Base-by-base conservation (phyloP, 108 stramenopile genomes). In the Stephanodiscus minutulus region DNA sequence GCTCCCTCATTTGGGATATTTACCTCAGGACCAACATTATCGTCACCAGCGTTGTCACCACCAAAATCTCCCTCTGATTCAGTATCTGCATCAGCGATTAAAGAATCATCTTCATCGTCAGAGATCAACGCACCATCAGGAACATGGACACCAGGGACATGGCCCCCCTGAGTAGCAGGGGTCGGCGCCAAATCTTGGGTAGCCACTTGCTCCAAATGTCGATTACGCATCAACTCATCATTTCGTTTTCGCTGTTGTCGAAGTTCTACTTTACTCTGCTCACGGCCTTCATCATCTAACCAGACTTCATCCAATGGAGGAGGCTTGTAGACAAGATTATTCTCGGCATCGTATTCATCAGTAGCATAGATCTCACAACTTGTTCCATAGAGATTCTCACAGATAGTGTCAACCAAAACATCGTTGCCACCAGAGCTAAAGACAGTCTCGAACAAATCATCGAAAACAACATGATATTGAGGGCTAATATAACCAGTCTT, bases 401-500 rank as follows among this genome's bases (percentile, higher is more conserved):
- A 39, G 48, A 63, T 33, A 72, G 53, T n/a, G 5, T 41, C 39
- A 15, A 55, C 54, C 6, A 39, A 15, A n/a, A 13, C 61, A 28
- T 47, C 36, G 37, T n/a, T 44, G 15, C 43, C 50, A 18, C 53
- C 71, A 2, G 1, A 21, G 50, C 49, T 1, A 11, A 61, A 24
- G 27, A 85, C 70, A 27, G 71, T 72, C n/a, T 66, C 55, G 25
- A 74, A 66, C 15, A 43, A 39, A 29, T 74, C 73, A 60, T 74
- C 55, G 52, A 64, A 72, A n/a, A 75, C 67, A 7, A 68, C 58
- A 61, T 67, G 66, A 61, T 47, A 68, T 27, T 68, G 64, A n/a
- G 62, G 72, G n/a, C 24, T 20, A 0, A 36, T 37, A 22, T 53
- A n/a, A 1, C 35, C 50, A 37, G 53, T 37, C 0, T 10, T 7